A percentile compares a stretch with the other conserved stretches of the same genome.
phyloP scores from a whole-genome alignment of 129 eudicot species.

The carrot (Daucus carota) region DNA sequence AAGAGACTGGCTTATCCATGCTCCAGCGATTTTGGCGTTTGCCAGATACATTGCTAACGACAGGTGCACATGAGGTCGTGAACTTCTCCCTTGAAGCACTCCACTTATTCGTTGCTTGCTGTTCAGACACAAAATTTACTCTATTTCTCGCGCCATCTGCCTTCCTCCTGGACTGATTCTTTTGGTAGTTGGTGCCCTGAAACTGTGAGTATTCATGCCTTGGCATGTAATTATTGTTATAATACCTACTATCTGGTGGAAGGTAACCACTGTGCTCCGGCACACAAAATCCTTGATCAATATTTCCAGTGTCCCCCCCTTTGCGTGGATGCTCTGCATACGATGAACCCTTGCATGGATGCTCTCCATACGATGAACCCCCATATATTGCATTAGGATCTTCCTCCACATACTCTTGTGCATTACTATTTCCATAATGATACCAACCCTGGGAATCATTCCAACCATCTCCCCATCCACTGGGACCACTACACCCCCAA shows the following conservation, averaged over 20 bases:
- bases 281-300: not conserved
- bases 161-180: slow-evolving; percentile 16
- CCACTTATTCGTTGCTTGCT: not conserved
- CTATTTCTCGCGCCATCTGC: slow-evolving; percentile 17
- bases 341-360: no score
- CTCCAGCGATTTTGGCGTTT: slow-evolving; percentile 24
- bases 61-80: no score
- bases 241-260: not conserved
- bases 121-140: slow-evolving; percentile 9
- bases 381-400: not conserved
- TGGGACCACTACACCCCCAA: slow-evolving; percentile 11
- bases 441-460: slow-evolving; percentile 28
- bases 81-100: no score
- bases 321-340: slow-evolving; percentile 10
- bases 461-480: slow-evolving; percentile 32
- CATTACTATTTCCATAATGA: slow-evolving; percentile 15
- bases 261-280: not conserved
- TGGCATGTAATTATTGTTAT: not conserved
- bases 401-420: slow-evolving; percentile 1
- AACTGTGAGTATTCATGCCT: slow-evolving; percentile 16
- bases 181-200: slow-evolving; percentile 13
- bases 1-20: slow-evolving; percentile 26
- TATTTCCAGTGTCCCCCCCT: slow-evolving; percentile 14
- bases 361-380: no score
- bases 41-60: slow-evolving; percentile 2